These are phyloP conservation scores for Calonectria hongkongensis DNA, from an alignment of 2,329 filamentous ascomycete species.

Conservation along the genomic window DNA sequence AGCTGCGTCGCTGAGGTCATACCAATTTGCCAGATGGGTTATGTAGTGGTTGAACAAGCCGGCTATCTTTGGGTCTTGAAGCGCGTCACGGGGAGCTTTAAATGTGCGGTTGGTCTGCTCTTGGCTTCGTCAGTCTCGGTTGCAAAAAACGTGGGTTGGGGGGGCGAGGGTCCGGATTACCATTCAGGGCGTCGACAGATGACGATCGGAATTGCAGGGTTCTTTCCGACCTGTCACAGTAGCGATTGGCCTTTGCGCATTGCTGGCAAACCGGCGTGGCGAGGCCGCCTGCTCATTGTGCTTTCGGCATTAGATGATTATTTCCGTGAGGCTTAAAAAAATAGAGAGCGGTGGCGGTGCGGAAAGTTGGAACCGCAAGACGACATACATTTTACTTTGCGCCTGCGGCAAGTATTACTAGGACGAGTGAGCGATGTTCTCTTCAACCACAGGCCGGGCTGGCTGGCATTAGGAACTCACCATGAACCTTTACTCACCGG, in stretches of 20 bases:
- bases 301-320: conserved; percentile 27
- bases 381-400: conserved; percentile 60
- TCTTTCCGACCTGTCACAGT: conserved; percentile 59
- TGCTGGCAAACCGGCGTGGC: conserved; percentile 57
- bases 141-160: background rate
- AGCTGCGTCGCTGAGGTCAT: conserved; percentile 65
- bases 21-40: conserved; percentile 64
- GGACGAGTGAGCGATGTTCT: conserved; percentile 4
- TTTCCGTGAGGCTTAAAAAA: conserved; percentile 13
- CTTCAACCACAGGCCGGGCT: background rate
- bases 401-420: conserved; percentile 62
- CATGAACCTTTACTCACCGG: conserved; percentile 50
- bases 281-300: conserved; percentile 56
- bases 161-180: background rate
- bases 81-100: conserved; percentile 53
- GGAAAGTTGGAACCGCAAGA: background rate
- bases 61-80: conserved; percentile 58
- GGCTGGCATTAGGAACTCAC: conserved; percentile 16
- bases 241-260: conserved; percentile 57
- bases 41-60: conserved; percentile 64
- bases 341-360: background rate
- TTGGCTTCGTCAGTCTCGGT: conserved; percentile 24
- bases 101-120: conserved; percentile 21
- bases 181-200: conserved; percentile 6
- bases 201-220: conserved; percentile 37